These are phyloP conservation scores for Lentinus polychrous DNA, from an alignment of 1,284 basidiomycete species.

Conservation along the genomic window DNA sequence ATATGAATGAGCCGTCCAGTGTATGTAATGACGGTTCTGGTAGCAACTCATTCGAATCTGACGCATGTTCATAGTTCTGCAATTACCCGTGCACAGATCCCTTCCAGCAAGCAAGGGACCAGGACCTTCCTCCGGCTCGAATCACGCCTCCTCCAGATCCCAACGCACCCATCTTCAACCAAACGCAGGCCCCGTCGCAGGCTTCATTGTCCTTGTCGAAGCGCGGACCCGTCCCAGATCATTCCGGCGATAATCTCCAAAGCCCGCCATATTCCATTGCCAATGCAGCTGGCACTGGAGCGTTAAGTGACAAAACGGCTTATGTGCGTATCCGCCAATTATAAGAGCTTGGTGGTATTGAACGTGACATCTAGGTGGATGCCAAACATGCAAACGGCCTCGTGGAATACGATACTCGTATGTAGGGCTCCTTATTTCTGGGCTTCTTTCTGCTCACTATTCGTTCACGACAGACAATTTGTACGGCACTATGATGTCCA, in stretches of 20 bases:
- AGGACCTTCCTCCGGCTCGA: constrained; percentile 48
- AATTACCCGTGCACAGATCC: constrained; percentile 50
- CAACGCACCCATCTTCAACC: constrained; percentile 44
- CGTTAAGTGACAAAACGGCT: constrained; percentile 47
- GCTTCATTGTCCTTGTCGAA: constrained; percentile 9
- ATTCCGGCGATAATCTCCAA: constrained; percentile 31
- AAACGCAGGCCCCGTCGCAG: constrained; percentile 13
- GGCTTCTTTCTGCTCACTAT: background rate
- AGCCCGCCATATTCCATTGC: constrained; percentile 53
- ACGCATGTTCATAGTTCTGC: constrained; percentile 45
- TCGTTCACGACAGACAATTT: constrained; percentile 42
- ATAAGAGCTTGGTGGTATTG: constrained; percentile 2
- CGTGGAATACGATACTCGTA: constrained; percentile 53
- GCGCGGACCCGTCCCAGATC: constrained; percentile 26
- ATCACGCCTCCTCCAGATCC: constrained; percentile 41
- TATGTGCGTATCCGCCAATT: constrained; percentile 32
- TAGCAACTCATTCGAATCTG: background rate
- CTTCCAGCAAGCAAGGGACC: constrained; percentile 43
- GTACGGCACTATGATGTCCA: constrained; percentile 69
- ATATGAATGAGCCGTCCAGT: constrained; percentile 68
- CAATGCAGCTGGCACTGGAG: constrained; percentile 39
- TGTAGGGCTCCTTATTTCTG: constrained; percentile 8
- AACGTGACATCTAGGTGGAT: constrained; percentile 33
- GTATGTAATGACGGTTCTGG: too few relatives aligned
- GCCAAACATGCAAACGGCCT: constrained; percentile 56